phyloP scores from a whole-genome alignment of 371 early-diverging fungal genomes.

The Actinomucor elegans region DNA sequence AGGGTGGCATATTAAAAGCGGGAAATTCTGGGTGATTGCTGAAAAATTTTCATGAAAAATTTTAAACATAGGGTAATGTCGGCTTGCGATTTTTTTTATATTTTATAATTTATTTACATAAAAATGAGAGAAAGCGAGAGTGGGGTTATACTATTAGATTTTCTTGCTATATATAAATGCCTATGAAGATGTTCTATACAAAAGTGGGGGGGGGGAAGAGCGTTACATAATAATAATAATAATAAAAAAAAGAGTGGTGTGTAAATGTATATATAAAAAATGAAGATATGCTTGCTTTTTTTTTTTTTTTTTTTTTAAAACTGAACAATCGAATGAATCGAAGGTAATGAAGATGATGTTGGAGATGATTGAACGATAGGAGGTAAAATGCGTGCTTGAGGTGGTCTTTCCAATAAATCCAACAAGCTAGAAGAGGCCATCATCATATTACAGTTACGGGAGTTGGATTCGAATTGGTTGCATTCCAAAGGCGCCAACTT shows the following conservation, averaged over 20 bases:
- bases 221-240: too few species aligned
- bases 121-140: constrained; percentile 1
- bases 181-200: too few species aligned
- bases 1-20: constrained; percentile 14
- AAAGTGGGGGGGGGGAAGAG: too few species aligned
- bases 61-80: constrained; percentile 4
- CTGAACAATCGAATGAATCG: constrained; percentile 25
- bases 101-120: constrained; percentile 2
- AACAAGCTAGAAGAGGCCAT: constrained; percentile 18
- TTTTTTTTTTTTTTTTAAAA: constrained; percentile 7
- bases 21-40: constrained; percentile 12
- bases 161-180: too few species aligned
- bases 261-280: constrained; percentile 1
- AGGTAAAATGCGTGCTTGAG: constrained; percentile 49
- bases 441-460: not conserved
- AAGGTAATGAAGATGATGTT: constrained; percentile 15
- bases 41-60: too few species aligned
- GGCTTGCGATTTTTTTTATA: not conserved
- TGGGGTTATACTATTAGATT: not conserved
- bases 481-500: constrained; percentile 35
- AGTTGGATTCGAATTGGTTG: constrained; percentile 16
- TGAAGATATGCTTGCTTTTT: not conserved
- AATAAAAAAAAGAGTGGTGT: too few species aligned
- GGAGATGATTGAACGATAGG: constrained; percentile 23
- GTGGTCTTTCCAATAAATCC: constrained; percentile 46